Evolutionary conservation across 2,329 filamentous ascomycete genomes (phyloP).

Genomic region (Hypoxylon sp.): DNA sequence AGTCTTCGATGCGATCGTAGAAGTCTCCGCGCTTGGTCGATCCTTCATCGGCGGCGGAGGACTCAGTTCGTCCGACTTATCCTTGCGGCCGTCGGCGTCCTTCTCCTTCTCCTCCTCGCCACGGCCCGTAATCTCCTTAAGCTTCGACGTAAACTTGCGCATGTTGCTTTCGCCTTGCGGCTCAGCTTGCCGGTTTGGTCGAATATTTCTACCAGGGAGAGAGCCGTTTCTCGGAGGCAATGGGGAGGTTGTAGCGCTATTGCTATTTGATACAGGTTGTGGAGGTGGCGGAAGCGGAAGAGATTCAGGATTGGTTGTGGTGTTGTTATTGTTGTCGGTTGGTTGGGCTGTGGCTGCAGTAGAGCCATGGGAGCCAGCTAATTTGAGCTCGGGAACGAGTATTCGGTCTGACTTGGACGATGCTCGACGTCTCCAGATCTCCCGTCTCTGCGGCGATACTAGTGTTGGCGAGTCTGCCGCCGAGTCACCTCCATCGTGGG

Average conservation of each 20-base stretch:
- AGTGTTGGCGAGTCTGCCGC: constrained; percentile 35
- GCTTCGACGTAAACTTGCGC: constrained; percentile 30
- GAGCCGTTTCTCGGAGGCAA: constrained; percentile 40
- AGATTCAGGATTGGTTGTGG: constrained; percentile 23
- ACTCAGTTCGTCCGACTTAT: constrained; percentile 3
- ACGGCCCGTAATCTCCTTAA: constrained; percentile 35
- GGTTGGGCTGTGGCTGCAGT: constrained; percentile 43
- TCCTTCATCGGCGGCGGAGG: constrained; percentile 22
- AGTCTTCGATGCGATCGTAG: constrained; percentile 6
- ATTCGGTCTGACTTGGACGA: constrained; percentile 59
- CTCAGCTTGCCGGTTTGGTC: constrained; percentile 33
- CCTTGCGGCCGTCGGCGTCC: background rate
- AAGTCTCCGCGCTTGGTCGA: constrained; percentile 6
- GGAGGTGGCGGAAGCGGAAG: constrained; percentile 38
- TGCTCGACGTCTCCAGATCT: constrained; percentile 59
- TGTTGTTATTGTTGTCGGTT: too few species aligned
- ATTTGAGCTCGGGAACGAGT: constrained; percentile 58
- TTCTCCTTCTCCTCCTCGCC: constrained; percentile 13
- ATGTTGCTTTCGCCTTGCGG: constrained; percentile 27
- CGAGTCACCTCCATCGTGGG: constrained; percentile 13
- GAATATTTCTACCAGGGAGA: constrained; percentile 41
- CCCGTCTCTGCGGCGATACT: constrained; percentile 41
- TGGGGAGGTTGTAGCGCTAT: constrained; percentile 18
- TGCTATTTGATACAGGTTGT: constrained; percentile 20
- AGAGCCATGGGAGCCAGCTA: constrained; percentile 59